Conservation (phyloP, 805 yeast species). For the Isabelozyma pseudorhagii region DNA sequence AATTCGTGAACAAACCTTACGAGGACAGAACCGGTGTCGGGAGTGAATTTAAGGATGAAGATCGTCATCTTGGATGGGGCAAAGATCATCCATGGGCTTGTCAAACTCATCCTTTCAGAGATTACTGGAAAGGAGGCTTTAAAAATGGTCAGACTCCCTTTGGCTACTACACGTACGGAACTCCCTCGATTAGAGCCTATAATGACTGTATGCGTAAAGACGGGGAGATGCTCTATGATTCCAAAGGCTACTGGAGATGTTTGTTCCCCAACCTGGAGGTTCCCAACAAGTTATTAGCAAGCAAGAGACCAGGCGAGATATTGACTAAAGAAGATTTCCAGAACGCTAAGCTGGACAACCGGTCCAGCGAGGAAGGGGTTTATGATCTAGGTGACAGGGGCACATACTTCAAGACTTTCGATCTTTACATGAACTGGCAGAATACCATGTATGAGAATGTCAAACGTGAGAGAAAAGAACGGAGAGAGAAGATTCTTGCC, state of each 20-base stretch:
- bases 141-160: constrained; percentile 27
- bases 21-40: constrained; percentile 9
- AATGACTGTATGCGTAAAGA: constrained; percentile 57
- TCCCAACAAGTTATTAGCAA: constrained; percentile 27
- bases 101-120: background rate
- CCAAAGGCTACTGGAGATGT: constrained; percentile 87
- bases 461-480: constrained; percentile 30
- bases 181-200: constrained; percentile 59
- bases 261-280: constrained; percentile 60
- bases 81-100: background rate
- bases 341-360: constrained; percentile 14
- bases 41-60: background rate
- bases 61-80: too few species aligned
- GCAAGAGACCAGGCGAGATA: constrained; percentile 24
- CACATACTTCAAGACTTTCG: constrained; percentile 60
- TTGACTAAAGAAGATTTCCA: constrained; percentile 62
- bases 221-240: constrained; percentile 82
- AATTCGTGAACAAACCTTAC: constrained; percentile 19
- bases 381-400: constrained; percentile 50
- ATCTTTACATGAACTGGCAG: constrained; percentile 67
- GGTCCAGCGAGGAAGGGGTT: constrained; percentile 10
- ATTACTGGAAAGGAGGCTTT: constrained; percentile 1
- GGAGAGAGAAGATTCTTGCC: constrained; percentile 2
- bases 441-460: constrained; percentile 48
- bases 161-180: constrained; percentile 52